A percentile compares a stretch with the other conserved stretches of the same genome.
Conservation (phyloP, 1,284 basidiomycete genomes). For the Neotropicomus parvogracilis region DNA sequence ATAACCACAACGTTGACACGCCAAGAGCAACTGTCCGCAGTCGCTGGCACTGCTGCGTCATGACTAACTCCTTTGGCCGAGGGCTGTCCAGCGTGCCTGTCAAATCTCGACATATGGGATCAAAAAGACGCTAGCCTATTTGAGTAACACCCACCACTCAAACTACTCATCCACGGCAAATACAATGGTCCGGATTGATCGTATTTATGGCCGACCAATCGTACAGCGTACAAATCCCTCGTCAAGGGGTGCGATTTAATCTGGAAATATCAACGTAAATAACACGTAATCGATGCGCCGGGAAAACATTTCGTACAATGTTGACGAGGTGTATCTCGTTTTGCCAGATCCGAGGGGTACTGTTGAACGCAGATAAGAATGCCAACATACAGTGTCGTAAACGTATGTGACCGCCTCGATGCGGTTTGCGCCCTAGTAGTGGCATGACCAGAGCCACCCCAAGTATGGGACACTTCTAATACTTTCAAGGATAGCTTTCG, state of each 20-base stretch:
- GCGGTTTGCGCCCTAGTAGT: no score
- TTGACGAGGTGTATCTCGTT: background rate
- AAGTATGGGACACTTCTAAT: background rate
- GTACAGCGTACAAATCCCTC: background rate
- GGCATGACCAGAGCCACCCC: background rate
- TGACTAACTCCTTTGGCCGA: background rate
- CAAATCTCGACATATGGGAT: background rate
- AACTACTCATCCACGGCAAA: conserved; percentile 3
- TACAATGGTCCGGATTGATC: background rate
- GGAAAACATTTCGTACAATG: background rate
- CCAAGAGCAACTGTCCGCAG: background rate
- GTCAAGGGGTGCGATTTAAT: background rate
- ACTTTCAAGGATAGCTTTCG: background rate
- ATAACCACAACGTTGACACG: background rate
- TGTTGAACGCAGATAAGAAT: background rate
- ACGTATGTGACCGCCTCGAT: background rate
- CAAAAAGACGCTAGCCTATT: background rate
- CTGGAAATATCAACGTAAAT: background rate
- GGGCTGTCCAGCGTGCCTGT: background rate
- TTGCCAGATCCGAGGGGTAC: background rate
- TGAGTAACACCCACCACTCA: background rate
- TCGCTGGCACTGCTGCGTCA: background rate
- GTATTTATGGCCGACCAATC: background rate
- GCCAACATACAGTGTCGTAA: background rate
- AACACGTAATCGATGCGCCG: background rate